Conservation (phyloP, 192 early-diverging fungal species). For the Linnemannia exigua region DNA sequence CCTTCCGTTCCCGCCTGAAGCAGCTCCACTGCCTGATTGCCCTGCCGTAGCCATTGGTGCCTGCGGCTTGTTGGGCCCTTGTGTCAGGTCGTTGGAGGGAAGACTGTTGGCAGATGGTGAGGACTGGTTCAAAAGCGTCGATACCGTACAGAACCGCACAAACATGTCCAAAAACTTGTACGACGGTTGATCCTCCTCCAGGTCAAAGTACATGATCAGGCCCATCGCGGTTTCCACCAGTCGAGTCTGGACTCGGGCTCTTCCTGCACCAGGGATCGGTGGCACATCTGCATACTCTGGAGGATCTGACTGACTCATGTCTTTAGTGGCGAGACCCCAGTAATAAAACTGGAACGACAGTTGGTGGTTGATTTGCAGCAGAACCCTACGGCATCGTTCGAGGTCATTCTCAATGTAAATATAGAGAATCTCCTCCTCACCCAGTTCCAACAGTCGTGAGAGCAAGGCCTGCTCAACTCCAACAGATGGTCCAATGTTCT, state of each 20-base stretch:
- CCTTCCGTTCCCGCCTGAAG: background rate
- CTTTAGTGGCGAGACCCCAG: slow-evolving; percentile 5
- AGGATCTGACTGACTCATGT: background rate
- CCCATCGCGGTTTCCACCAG: slow-evolving; percentile 13
- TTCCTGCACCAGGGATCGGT: slow-evolving; percentile 7
- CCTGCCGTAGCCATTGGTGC: background rate
- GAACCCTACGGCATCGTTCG: background rate
- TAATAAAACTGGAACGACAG: slow-evolving; percentile 18
- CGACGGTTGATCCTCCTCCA: slow-evolving; percentile 10
- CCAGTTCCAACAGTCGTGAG: slow-evolving; percentile 5
- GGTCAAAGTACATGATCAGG: slow-evolving; percentile 2
- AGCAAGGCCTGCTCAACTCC: slow-evolving; percentile 2
- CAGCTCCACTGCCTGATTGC: background rate
- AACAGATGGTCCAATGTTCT: background rate
- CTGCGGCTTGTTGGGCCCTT: background rate
- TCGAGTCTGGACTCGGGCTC: background rate
- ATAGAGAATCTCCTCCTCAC: background rate
- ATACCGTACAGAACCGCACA: slow-evolving; percentile 13
- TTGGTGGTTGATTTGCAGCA: slow-evolving; percentile 23
- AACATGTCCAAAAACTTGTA: background rate
- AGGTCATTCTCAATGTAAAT: background rate
- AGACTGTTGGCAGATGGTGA: background rate
- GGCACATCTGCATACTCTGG: background rate
- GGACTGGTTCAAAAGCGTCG: background rate
- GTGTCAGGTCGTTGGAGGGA: background rate